Conservation (phyloP, 495 filamentous ascomycete genomes). For the Trichocladium antarcticum region DNA sequence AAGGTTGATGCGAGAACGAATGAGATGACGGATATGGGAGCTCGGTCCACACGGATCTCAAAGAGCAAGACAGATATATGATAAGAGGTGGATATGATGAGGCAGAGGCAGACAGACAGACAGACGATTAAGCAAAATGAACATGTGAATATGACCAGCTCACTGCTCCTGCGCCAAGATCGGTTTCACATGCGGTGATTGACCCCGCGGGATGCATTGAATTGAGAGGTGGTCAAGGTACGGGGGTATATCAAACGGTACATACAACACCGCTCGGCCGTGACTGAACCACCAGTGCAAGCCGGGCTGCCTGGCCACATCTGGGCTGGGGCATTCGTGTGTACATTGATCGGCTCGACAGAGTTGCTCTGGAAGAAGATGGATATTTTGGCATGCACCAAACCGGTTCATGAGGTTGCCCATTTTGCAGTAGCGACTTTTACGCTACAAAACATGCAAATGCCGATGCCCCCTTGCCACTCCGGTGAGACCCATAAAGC, state of each 20-base stretch:
- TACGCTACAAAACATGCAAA: constrained; percentile 49
- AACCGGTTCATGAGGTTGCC: constrained; percentile 31
- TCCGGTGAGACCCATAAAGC: constrained; percentile 35
- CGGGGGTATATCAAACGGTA: background rate
- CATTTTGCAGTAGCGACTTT: constrained; percentile 38
- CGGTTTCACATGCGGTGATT: too few species aligned
- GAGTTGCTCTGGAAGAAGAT: background rate
- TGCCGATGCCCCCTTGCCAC: constrained; percentile 34
- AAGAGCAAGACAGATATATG: background rate
- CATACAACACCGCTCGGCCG: background rate
- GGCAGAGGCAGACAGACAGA: background rate
- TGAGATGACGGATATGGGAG: constrained; percentile 1
- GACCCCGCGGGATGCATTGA: background rate
- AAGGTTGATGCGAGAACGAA: too few species aligned
- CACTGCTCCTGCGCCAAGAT: too few species aligned
- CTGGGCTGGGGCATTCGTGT: background rate
- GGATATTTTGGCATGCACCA: constrained; percentile 16
- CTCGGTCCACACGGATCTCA: background rate
- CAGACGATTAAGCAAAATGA: too few species aligned
- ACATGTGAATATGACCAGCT: too few species aligned
- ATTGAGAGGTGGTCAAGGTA: background rate
- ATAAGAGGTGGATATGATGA: background rate
- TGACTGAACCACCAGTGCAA: constrained; percentile 10
- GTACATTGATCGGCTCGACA: constrained; percentile 6
- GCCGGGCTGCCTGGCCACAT: background rate